Evolutionary conservation across 108 stramenopile genomes (phyloP).

Genomic region (Epithemia pelagica): DNA sequence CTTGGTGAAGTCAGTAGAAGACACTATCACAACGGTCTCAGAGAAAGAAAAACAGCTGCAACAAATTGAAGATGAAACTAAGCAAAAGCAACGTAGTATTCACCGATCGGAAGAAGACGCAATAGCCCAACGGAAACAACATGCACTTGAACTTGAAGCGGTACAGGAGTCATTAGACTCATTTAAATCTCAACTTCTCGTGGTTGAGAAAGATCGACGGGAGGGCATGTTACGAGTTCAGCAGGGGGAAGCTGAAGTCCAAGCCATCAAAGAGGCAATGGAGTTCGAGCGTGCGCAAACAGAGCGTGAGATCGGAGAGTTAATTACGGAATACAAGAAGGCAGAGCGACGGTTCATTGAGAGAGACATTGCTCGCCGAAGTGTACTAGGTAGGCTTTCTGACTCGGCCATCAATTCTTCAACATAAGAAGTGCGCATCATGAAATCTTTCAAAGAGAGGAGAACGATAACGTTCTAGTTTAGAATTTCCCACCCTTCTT

Average conservation of each 20-base stretch:
- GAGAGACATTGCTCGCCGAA: conserved; percentile 30
- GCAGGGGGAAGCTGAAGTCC: conserved; percentile 60
- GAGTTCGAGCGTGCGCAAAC: conserved; percentile 39
- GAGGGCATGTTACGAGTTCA: conserved; percentile 73
- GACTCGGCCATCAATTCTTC: not conserved
- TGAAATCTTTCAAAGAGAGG: not conserved
- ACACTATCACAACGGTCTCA: conserved; percentile 30
- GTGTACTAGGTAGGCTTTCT: not conserved
- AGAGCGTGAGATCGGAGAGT: conserved; percentile 20
- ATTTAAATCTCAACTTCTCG: conserved; percentile 41
- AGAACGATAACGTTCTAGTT: not conserved
- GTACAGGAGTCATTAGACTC: conserved; percentile 44
- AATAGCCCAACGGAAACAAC: conserved; percentile 33
- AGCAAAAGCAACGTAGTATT: conserved; percentile 20
- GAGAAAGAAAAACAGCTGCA: conserved; percentile 26
- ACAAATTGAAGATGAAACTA: conserved; percentile 25
- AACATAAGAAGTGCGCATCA: no score
- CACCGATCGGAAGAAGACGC: conserved; percentile 39
- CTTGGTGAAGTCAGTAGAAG: conserved; percentile 26
- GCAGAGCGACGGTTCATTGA: conserved; percentile 26
- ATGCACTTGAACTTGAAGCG: conserved; percentile 42
- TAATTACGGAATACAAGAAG: conserved; percentile 32
- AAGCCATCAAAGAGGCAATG: conserved; percentile 42
- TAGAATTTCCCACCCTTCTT: conserved; percentile 85
- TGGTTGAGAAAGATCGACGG: conserved; percentile 68